phyloP scores from a whole-genome alignment of 2,329 filamentous ascomycete genomes.

The Aspergillus pseudotamarii region DNA sequence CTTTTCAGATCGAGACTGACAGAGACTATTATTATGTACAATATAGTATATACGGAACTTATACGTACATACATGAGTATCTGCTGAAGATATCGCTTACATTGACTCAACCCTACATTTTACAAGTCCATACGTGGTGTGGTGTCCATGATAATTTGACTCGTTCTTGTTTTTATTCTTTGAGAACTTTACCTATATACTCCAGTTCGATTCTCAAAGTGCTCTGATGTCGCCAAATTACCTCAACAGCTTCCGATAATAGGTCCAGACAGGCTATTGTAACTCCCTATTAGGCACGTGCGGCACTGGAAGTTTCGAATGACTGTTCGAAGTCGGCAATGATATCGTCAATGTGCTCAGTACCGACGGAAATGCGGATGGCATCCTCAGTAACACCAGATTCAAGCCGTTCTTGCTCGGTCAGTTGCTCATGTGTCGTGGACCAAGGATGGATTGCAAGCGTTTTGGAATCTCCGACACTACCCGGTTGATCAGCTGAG shows the following conservation, averaged over 20 bases:
- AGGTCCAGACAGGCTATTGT: neutral
- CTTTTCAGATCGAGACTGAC: neutral
- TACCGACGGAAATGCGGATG: constrained; percentile 93
- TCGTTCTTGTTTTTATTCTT: no score
- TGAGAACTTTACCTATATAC: neutral
- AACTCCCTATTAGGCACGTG: constrained; percentile 9
- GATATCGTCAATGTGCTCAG: constrained; percentile 96
- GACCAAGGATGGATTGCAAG: constrained; percentile 94
- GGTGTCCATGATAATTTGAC: neutral
- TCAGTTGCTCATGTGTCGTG: constrained; percentile 91
- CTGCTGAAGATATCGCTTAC: no score
- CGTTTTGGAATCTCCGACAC: constrained; percentile 91
- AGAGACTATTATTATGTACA: neutral
- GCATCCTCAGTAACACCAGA: constrained; percentile 87
- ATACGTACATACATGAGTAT: neutral
- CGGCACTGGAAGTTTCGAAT: constrained; percentile 61
- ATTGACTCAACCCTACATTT: neutral
- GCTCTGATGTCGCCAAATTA: neutral
- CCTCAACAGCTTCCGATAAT: neutral
- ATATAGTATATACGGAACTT: neutral
- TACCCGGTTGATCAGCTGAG: constrained; percentile 27
- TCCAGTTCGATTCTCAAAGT: neutral
- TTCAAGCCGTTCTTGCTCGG: constrained; percentile 74
- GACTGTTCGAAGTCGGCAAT: constrained; percentile 94
- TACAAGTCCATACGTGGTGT: neutral